A percentile compares a stretch with the other conserved stretches of the same genome.
Conservation (phyloP, 352 stramenopile species). For the Thraustochytrium striatum region DNA sequence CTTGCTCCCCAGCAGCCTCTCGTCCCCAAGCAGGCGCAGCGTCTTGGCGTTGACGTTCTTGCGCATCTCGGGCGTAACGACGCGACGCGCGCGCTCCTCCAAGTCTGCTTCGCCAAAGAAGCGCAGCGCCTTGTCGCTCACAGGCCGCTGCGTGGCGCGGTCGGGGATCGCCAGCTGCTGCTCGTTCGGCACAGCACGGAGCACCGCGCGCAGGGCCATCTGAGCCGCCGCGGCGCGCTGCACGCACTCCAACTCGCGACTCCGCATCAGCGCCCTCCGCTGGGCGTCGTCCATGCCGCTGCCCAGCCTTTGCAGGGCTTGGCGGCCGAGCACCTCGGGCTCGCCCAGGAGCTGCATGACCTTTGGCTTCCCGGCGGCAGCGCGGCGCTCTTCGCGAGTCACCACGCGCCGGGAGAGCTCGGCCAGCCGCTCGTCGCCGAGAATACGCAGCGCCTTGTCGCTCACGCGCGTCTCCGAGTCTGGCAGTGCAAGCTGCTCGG, state of each 20-base stretch:
- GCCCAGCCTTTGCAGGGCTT: not conserved
- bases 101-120: constrained; percentile 24
- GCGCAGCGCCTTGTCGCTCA: constrained; percentile 30
- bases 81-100: not conserved
- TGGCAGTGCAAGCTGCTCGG: constrained; percentile 22
- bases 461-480: not conserved
- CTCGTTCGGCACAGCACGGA: not conserved
- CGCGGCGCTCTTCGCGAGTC: not conserved
- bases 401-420: not conserved
- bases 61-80: constrained; percentile 25
- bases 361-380: not conserved
- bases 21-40: constrained; percentile 19
- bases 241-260: not conserved
- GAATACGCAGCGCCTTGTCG: constrained; percentile 30
- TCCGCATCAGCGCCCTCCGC: not conserved
- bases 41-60: constrained; percentile 35
- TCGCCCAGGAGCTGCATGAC: constrained; percentile 16
- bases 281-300: constrained; percentile 11
- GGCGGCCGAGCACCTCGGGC: not conserved
- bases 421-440: constrained; percentile 23
- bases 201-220: not conserved
- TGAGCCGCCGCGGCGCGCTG: not conserved
- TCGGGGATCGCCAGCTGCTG: constrained; percentile 33
- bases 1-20: not conserved
- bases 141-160: not conserved